Evolutionary conservation across 1,284 basidiomycete genomes (phyloP).

Genomic region (Irpex sp.): DNA sequence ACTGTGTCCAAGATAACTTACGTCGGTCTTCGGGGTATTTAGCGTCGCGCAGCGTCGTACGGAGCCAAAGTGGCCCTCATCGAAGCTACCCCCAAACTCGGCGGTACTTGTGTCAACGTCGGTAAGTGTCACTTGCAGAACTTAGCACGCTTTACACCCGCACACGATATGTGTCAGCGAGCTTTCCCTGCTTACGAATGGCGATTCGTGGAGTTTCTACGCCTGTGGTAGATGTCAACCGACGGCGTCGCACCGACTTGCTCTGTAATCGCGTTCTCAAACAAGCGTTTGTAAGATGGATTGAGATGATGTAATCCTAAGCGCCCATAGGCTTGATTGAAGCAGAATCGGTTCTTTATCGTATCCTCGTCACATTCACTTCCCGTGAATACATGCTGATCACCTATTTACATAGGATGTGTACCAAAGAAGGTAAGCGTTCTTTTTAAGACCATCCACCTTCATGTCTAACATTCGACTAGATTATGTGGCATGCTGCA

Average conservation of each 20-base stretch:
- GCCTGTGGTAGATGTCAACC: too few relatives aligned
- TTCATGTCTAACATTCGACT: slow-evolving; percentile 11
- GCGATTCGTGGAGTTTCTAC: not conserved
- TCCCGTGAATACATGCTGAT: not conserved
- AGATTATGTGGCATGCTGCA: slow-evolving; percentile 99
- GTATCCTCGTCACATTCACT: too few relatives aligned
- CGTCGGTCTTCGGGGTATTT: not conserved
- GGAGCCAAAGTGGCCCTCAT: slow-evolving; percentile 92
- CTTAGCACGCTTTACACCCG: not conserved
- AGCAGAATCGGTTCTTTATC: too few relatives aligned
- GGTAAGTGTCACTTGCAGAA: slow-evolving; percentile 43
- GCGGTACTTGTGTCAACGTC: slow-evolving; percentile 96
- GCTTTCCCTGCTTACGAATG: too few relatives aligned
- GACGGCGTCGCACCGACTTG: too few relatives aligned
- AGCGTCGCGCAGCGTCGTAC: slow-evolving; percentile 89
- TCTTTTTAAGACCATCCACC: not conserved
- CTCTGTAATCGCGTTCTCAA: too few relatives aligned
- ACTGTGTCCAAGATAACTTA: not conserved
- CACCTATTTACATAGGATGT: slow-evolving; percentile 48
- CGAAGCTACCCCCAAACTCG: slow-evolving; percentile 73
- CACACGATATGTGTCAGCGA: not conserved
- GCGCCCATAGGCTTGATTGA: too few relatives aligned
- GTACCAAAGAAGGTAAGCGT: slow-evolving; percentile 76
- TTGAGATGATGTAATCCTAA: too few relatives aligned
- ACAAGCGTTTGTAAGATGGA: too few relatives aligned